Percentiles rank a stretch among this genome's conserved stretches.
phyloP scores from a whole-genome alignment of 495 filamentous ascomycete species.

The Penicillium diatomitis region DNA sequence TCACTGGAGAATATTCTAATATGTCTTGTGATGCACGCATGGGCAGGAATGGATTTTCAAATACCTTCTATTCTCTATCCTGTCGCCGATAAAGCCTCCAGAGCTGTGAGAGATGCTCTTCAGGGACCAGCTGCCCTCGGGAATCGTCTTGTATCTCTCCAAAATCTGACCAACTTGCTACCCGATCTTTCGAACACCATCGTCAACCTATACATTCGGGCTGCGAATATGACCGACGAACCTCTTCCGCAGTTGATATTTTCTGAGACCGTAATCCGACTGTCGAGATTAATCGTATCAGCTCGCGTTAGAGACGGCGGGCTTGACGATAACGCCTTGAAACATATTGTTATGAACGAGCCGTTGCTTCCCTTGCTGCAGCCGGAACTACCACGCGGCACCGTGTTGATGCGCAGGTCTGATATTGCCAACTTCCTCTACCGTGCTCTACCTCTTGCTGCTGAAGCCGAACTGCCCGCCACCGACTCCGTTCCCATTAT shows the following conservation, averaged over 20 bases:
- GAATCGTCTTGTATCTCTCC: conserved; percentile 47
- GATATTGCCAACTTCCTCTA: conserved; percentile 65
- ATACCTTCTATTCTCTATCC: conserved; percentile 57
- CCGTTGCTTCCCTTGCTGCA: conserved; percentile 29
- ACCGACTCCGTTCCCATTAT: conserved; percentile 69
- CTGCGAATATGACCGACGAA: conserved; percentile 67
- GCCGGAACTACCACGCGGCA: conserved; percentile 35
- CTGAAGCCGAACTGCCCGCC: conserved; percentile 49
- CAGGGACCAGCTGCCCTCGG: conserved; percentile 27
- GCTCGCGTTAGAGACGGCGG: conserved; percentile 60
- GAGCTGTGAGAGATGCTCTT: conserved; percentile 37
- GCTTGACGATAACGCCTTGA: conserved; percentile 57
- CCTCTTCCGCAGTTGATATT: conserved; percentile 70
- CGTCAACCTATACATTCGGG: conserved; percentile 69
- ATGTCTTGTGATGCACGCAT: conserved; percentile 73
- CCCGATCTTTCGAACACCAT: conserved; percentile 77
- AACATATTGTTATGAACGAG: conserved; percentile 56
- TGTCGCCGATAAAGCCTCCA: conserved; percentile 44
- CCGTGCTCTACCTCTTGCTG: conserved; percentile 57
- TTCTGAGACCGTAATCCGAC: conserved; percentile 74
- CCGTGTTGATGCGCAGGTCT: conserved; percentile 38
- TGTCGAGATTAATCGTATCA: conserved; percentile 62
- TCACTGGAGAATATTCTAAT: conserved; percentile 80
- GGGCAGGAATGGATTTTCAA: conserved; percentile 81
- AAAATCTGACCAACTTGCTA: conserved; percentile 53